Evolutionary conservation across 2,329 filamentous ascomycete genomes (phyloP).

Genomic region (Teratosphaeria gauchensis): DNA sequence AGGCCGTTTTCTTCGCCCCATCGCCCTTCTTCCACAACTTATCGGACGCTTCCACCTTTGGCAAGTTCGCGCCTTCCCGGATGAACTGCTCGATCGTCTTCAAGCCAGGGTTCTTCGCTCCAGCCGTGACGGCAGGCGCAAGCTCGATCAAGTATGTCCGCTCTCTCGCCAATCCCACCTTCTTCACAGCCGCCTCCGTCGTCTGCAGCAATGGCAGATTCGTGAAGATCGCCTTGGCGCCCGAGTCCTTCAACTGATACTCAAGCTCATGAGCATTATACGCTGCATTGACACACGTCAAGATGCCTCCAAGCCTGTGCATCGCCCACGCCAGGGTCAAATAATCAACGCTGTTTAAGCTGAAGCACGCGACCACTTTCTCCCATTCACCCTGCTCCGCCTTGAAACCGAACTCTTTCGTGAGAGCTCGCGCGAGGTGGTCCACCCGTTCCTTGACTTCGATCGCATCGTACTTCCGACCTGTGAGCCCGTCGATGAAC

Average conservation of each 20-base stretch:
- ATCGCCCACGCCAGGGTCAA: conserved; percentile 63
- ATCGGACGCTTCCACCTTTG: conserved; percentile 38
- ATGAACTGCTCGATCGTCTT: conserved; percentile 60
- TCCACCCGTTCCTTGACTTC: conserved; percentile 60
- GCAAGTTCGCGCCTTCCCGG: conserved; percentile 47
- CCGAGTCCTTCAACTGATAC: conserved; percentile 61
- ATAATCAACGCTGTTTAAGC: conserved; percentile 77
- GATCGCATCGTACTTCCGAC: conserved; percentile 50
- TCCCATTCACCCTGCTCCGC: conserved; percentile 71
- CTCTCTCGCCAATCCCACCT: conserved; percentile 48
- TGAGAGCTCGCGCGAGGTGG: conserved; percentile 56
- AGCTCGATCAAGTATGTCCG: conserved; percentile 62
- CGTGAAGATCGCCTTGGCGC: conserved; percentile 62
- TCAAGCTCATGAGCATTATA: conserved; percentile 62
- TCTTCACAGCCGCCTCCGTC: conserved; percentile 55
- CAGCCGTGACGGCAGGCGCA: conserved; percentile 44
- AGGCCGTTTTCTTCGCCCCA: conserved; percentile 59
- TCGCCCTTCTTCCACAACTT: conserved; percentile 56
- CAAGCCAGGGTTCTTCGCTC: conserved; percentile 42
- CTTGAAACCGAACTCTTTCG: conserved; percentile 60
- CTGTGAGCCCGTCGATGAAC: conserved; percentile 65
- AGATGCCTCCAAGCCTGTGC: conserved; percentile 64
- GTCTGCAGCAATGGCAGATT: conserved; percentile 56
- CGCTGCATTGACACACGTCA: conserved; percentile 64
- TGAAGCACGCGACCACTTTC: conserved; percentile 67